Percentiles rank a stretch among this genome's conserved stretches.
These are phyloP conservation scores for Podaxis mareebaensis DNA, from an alignment of 768 basidiomycete genomes.

Conservation along the genomic window DNA sequence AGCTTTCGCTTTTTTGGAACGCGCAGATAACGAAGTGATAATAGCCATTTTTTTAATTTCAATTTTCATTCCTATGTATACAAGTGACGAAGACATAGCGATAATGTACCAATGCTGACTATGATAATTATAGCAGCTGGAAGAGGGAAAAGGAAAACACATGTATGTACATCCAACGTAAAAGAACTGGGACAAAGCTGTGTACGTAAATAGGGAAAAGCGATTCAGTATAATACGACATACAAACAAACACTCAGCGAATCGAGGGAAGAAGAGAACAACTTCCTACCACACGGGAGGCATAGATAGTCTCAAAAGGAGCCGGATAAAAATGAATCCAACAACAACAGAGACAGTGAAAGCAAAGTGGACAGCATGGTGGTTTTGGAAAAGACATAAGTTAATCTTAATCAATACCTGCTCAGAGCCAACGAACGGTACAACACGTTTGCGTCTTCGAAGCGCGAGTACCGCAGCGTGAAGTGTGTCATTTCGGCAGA, in stretches of 20 bases:
- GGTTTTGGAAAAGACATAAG: not conserved
- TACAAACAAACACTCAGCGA: not conserved
- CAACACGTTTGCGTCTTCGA: slow-evolving; percentile 75
- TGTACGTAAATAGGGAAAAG: not conserved
- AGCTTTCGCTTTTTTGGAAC: not conserved
- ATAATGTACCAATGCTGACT: slow-evolving; percentile 7
- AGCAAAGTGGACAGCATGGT: not conserved
- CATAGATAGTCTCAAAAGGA: not conserved
- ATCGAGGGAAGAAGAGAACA: not conserved
- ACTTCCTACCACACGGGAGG: not conserved
- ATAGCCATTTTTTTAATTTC: not conserved
- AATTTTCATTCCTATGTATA: not conserved
- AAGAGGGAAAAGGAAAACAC: not conserved
- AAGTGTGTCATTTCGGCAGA: slow-evolving; percentile 80
- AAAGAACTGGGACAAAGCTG: not conserved
- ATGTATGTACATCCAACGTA: not conserved
- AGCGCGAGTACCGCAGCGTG: slow-evolving; percentile 65
- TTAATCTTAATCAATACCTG: slow-evolving; percentile 30
- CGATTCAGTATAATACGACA: slow-evolving; percentile 7
- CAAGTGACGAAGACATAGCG: slow-evolving; percentile 3
- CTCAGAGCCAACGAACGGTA: slow-evolving; percentile 63
- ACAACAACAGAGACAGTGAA: not conserved
- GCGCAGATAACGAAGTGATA: not conserved
- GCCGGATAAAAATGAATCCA: not conserved
- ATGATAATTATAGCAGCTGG: not conserved